These are phyloP conservation scores for Penicillium daleae DNA, from an alignment of 495 filamentous ascomycete species.

Conservation along the genomic window DNA sequence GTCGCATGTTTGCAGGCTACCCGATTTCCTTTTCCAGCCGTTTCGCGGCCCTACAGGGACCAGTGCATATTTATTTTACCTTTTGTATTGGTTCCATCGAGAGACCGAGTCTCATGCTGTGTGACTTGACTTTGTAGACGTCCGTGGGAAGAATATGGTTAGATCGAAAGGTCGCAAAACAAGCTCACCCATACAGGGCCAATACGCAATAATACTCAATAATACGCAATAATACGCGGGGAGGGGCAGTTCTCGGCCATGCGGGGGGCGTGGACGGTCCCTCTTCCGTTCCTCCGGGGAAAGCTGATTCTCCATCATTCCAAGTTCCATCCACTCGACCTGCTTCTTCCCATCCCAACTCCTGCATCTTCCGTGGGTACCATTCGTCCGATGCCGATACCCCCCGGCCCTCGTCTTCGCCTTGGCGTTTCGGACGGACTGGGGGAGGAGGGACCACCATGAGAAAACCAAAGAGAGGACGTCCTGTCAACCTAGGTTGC, in stretches of 20 bases:
- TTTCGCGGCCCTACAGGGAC: not conserved
- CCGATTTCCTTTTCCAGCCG: not conserved
- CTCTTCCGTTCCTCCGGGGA: slow-evolving; percentile 52
- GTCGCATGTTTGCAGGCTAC: not conserved
- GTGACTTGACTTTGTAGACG: not conserved
- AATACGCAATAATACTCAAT: not conserved
- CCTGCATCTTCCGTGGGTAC: slow-evolving; percentile 13
- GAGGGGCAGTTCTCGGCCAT: slow-evolving; percentile 32
- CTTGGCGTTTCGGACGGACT: slow-evolving; percentile 15
- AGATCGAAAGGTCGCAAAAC: not conserved
- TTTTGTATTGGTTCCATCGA: not conserved
- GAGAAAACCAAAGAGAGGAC: not conserved
- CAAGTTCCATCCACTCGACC: not conserved
- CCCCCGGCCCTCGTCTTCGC: not conserved
- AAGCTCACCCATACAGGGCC: not conserved
- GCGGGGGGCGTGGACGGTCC: slow-evolving; percentile 39
- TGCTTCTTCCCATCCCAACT: not conserved
- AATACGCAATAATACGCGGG: not conserved
- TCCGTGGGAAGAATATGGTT: too few relatives aligned
- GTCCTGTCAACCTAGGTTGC: slow-evolving; percentile 2
- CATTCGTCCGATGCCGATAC: slow-evolving; percentile 27
- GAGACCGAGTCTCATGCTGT: not conserved
- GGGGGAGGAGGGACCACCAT: not conserved
- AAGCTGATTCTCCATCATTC: slow-evolving; percentile 18
- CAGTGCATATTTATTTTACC: not conserved